Conservation (phyloP, 306 rosid species). For the Vigna hirtella region DNA sequence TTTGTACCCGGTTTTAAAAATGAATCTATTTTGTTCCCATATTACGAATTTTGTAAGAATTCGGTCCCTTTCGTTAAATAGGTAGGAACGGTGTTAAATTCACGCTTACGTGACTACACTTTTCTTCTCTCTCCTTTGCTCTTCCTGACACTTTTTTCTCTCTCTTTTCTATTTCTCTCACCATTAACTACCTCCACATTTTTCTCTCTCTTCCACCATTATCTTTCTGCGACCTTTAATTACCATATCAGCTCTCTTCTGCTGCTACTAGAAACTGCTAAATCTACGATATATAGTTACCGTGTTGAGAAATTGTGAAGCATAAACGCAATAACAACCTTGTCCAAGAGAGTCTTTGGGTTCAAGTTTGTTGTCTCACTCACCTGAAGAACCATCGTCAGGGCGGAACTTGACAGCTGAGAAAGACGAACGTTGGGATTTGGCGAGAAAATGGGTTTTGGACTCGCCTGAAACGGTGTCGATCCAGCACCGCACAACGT, state of each 20-base stretch:
- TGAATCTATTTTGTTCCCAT: too few relatives aligned
- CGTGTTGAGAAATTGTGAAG: not conserved
- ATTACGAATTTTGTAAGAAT: too few relatives aligned
- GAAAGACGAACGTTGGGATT: conserved; percentile 39
- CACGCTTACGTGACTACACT: too few relatives aligned
- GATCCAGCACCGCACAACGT: conserved; percentile 46
- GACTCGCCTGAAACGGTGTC: conserved; percentile 33
- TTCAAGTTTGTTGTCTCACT: not conserved
- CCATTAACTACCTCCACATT: too few relatives aligned
- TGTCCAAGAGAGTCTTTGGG: not conserved
- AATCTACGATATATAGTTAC: not conserved
- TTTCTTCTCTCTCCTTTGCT: too few relatives aligned
- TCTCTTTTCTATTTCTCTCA: too few relatives aligned
- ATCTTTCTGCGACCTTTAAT: too few relatives aligned
- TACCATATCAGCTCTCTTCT: conserved; percentile 58
- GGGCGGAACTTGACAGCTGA: conserved; percentile 52
- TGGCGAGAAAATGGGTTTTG: conserved; percentile 57
- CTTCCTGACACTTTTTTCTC: too few relatives aligned
- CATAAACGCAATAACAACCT: not conserved
- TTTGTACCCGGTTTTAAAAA: too few relatives aligned
- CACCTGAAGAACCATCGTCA: conserved; percentile 36
- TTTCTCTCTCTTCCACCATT: too few relatives aligned
- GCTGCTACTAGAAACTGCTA: conserved; percentile 48
- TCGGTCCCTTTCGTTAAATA: too few relatives aligned
- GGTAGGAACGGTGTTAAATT: too few relatives aligned